A percentile compares a stretch with the other conserved stretches of the same genome.
Evolutionary conservation across 192 early-diverging fungal species (phyloP).

Genomic region (Coemansia sp.): DNA sequence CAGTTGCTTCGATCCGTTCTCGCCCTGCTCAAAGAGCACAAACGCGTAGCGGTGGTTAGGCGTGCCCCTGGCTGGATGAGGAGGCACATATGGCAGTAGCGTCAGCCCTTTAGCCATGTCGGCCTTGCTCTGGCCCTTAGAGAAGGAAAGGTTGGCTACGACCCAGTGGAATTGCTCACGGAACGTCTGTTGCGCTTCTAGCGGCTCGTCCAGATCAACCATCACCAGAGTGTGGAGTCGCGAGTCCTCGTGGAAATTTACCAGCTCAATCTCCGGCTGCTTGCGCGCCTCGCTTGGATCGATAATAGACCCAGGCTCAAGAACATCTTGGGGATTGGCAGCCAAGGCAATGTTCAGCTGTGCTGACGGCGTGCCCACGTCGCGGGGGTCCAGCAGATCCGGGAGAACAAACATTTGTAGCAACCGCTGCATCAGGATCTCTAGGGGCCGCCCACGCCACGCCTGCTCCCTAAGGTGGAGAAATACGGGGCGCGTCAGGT

Average conservation of each 20-base stretch:
- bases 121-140: constrained; percentile 52
- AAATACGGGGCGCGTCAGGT: constrained; percentile 70
- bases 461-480: constrained; percentile 62
- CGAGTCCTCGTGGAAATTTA: constrained; percentile 64
- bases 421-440: constrained; percentile 64
- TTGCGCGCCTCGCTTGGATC: constrained; percentile 54
- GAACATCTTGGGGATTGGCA: not conserved
- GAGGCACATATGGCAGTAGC: constrained; percentile 64
- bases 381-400: constrained; percentile 62
- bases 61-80: constrained; percentile 75
- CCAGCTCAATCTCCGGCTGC: constrained; percentile 57
- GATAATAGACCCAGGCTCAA: constrained; percentile 39
- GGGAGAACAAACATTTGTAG: constrained; percentile 77
- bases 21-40: constrained; percentile 62
- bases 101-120: constrained; percentile 40
- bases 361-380: constrained; percentile 32
- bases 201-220: constrained; percentile 70
- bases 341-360: constrained; percentile 44
- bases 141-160: constrained; percentile 63
- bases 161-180: constrained; percentile 75
- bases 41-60: constrained; percentile 73
- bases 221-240: constrained; percentile 68
- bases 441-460: constrained; percentile 58
- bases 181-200: constrained; percentile 61
- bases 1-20: constrained; percentile 53